Conservation (phyloP, 148 eudicot species). For the Fagopyrum esculentum region DNA sequence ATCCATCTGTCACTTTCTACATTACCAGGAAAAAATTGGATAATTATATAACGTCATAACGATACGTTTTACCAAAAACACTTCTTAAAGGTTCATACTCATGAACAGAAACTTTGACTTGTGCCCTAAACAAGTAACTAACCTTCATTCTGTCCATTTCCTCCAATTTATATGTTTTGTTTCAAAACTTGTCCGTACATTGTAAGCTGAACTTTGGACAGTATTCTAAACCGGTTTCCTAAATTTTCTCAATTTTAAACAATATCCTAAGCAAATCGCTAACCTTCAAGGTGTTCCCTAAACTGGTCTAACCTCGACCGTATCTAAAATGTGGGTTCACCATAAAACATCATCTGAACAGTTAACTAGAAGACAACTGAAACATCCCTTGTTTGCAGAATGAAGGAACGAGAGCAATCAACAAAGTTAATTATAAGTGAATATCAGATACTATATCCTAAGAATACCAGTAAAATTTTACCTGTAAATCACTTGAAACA, state of each 20-base stretch:
- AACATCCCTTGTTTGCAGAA: neutral
- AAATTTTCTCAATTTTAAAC: neutral
- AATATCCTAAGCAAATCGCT: neutral
- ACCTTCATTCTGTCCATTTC: neutral
- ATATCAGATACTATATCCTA: neutral
- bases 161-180: neutral
- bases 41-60: too few relatives aligned
- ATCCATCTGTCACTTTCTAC: constrained; percentile 87
- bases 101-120: neutral
- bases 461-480: constrained; percentile 13
- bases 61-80: too few relatives aligned
- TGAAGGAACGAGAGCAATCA: constrained; percentile 1
- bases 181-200: neutral
- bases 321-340: neutral
- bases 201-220: neutral
- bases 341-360: neutral
- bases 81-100: neutral
- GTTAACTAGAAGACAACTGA: neutral
- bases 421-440: neutral
- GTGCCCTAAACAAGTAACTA: neutral
- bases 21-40: constrained; percentile 3
- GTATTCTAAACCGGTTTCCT: neutral
- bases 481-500: constrained; percentile 85
- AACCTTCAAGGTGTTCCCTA: neutral
- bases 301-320: neutral